Evolutionary conservation across 2,329 filamentous ascomycete species (phyloP), one percentile per base, ranked within the genome.

Genomic region (Cladosporium phlei): DNA sequence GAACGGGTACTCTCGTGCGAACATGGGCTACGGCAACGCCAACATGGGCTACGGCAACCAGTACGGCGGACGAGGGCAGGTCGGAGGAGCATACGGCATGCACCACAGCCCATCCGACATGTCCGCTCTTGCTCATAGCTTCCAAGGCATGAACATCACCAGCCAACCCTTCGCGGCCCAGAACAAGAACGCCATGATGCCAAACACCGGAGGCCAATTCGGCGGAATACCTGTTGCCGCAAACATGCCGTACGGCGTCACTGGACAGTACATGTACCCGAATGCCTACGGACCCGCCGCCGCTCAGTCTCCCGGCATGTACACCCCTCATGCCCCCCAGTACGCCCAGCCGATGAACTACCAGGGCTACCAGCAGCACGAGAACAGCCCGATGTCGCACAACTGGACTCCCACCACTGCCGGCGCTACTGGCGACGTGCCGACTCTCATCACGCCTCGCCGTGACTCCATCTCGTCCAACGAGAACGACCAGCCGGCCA

Each of bases 401-500:
- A 66, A 63, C 52, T 75, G 72, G 73, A 67, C 71, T 12, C 62
- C 64, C 2, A 65, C 60, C 40, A 56, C 56, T 38, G 54, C 56
- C 27, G 67, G 71, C 49, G 66, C 70, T 4, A 72, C 68, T 14
- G 67, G 64, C 7, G 71, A 74, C 22, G 69, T 74, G 49, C 73
- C 73, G 4, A 69, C 71, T 7, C 64, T 76, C 40, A 71, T 75
- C 65, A 75, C 72, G 14, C 71, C 72, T 38, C 72, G 73, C 28
- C 72, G 73, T 38, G 72, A 73, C 53, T 75, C 73, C 6, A 64
- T 74, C 52, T 76, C 73, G 4, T 75, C 73, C 25, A 74, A 74
- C 55, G 73, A 75, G 66, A 71, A 74, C 48, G 72, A 75, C 38
- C 66, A 72, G 51, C 73, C 73, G 16, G 71, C 69, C 17, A 76